Evolutionary conservation across 805 yeast species (phyloP), one percentile per base, ranked within the genome.

Genomic region (Metschnikowia santaceciliae): DNA sequence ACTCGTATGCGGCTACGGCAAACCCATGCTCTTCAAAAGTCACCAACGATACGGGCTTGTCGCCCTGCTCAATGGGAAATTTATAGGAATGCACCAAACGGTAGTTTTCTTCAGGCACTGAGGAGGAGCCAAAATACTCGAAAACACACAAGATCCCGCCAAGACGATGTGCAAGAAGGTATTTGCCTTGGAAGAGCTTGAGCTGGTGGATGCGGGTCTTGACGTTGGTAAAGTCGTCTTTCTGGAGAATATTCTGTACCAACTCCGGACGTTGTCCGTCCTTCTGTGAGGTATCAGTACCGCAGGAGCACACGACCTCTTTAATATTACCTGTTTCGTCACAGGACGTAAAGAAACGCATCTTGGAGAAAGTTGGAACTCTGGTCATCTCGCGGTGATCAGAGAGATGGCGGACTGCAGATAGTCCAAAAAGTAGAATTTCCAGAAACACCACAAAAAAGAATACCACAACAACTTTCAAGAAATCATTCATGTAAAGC

Each of bases 211-310:
- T 66, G 49, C 71, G 69, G 11, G 73, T 60, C 42, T 55, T 59
- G 45, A 72, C 64, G 0, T 63, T 58, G 36, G 65, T 50, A 30
- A 56, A 43, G 38, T 67, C 56, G 19, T 70, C 70, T 26, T 60
- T 64, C 7, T 58, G 58, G 44, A 75, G 67, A 47, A 74, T 72
- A 22, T 76, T 69, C 42, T 69, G 74, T 11, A 84, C 72, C 19
- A 79, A 68, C 46, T 72, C 75, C 0, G 96, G 95, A 61, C 84
- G 88, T 11, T 71, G 67, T 0, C 86, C 85, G 33, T 79, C 78
- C 61, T 84, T 82, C 39, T 75, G 72, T 5, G 96, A 86, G 3
- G 96, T 90, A 61, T 91, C 95, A 0, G 92, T 84, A 0, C 91
- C 92, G 47, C 76, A 70, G 17, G 70, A 64, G 58, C 90, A 89